Evolutionary conservation across 768 basidiomycete species (phyloP), one percentile per base, ranked within the genome.

Genomic region (Kwoniella bestiolae): DNA sequence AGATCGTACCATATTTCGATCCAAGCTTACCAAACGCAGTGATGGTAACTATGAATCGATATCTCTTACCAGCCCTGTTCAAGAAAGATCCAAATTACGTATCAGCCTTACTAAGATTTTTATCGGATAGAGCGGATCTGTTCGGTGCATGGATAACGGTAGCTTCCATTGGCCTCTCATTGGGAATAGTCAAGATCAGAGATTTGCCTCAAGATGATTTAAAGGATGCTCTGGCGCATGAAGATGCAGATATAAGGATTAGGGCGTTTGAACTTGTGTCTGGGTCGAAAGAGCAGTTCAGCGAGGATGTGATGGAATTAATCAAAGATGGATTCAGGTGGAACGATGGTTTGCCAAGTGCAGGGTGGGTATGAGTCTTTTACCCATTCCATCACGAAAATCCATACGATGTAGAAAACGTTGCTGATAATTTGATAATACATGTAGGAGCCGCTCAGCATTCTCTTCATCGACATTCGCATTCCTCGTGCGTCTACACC

Each of bases 1-100:
- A 63, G n/a, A 25, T 76, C 14, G 7, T 72, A 4, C 75, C 72
- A 9, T 66, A 62, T 18, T 66, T 76, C 47, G 55, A 60, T 25
- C 63, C 68, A 2, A 23, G 46, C 2, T 25, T 46, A 12, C 56
- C 68, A 8, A 32, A 60, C 12, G 31, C 49, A 3, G 47, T 62
- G 7, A 65, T 66, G 47, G 67, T 53, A 16, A 67, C 72, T 29
- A n/a, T 76, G n/a, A 64, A 57, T n/a, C 70, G 77, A 14, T 75
- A 78, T 55, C 61, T 78, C 29, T 60, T 76, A 8, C 77, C 77
- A 16, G 35, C 68, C 2, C 51, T 75, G 3, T 73, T 75, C 67
- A 60, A 65, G 53, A 29, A 46, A 1, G 35, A 65, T 21, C 70
- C 74, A 3, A 16, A 11, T 1, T 26, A 56, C 11, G 51, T 66